These are phyloP conservation scores for Acanthamoeba divionensis DNA, from an alignment of 208 protist genomes.

Conservation along the genomic window DNA sequence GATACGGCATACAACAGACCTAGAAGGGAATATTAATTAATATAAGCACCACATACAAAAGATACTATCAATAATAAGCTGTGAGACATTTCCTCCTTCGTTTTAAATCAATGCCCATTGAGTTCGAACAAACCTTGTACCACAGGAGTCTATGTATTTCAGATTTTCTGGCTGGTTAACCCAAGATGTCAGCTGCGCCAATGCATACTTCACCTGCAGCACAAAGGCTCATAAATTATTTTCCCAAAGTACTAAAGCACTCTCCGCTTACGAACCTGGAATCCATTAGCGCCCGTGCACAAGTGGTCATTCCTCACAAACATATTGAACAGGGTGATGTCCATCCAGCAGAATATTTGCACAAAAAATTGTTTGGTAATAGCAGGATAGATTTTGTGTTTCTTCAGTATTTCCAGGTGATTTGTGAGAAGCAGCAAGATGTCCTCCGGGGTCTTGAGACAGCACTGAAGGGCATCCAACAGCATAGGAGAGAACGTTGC, in stretches of 20 bases:
- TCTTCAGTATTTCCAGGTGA: neutral
- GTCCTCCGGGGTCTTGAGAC: neutral
- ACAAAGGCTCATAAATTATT: too few species aligned
- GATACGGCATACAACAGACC: neutral
- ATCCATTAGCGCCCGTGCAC: slow-evolving; percentile 30
- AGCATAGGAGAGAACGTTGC: neutral
- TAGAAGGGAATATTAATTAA: neutral
- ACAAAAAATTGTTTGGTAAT: neutral
- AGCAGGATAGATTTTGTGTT: neutral
- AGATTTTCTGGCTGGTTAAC: neutral
- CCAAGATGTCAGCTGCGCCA: neutral
- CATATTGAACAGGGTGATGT: slow-evolving; percentile 14
- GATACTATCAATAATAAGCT: too few species aligned
- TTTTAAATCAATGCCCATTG: too few species aligned
- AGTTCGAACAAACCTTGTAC: too few species aligned
- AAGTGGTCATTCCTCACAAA: neutral
- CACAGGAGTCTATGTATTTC: neutral
- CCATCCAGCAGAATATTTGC: neutral
- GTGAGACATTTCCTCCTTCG: too few species aligned
- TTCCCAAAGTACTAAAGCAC: too few species aligned
- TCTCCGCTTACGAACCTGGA: too few species aligned
- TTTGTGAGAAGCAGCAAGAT: neutral
- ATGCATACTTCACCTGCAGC: slow-evolving; percentile 19
- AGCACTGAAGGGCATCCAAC: neutral
- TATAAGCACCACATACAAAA: too few species aligned